Evolutionary conservation across 768 basidiomycete species (phyloP).

Genomic region (Podaxis pistillaris): DNA sequence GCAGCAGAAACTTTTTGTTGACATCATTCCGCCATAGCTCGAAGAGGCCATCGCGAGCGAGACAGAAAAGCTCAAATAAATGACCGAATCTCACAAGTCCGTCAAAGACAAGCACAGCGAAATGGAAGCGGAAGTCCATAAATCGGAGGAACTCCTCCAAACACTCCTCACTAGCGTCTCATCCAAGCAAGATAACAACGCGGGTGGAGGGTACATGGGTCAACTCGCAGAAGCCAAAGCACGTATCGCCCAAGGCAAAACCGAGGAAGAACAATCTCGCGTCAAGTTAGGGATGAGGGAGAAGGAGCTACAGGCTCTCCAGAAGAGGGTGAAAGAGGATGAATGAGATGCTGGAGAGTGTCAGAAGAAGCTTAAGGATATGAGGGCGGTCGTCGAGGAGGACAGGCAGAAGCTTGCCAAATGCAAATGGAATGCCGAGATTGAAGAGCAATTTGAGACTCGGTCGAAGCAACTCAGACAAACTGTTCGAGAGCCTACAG

Average conservation of each 20-base stretch:
- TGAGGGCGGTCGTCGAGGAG: constrained; percentile 54
- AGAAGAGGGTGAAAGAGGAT: constrained; percentile 78
- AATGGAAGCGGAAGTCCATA: constrained; percentile 58
- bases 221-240: constrained; percentile 86
- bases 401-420: no score
- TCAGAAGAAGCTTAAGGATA: constrained; percentile 60
- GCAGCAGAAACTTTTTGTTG: no score
- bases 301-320: constrained; percentile 73
- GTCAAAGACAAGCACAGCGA: constrained; percentile 70
- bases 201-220: constrained; percentile 92
- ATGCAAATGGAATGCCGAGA: no score
- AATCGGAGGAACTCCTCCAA: constrained; percentile 91
- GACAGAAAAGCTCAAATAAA: constrained; percentile 51
- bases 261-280: constrained; percentile 83
- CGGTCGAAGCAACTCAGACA: no score
- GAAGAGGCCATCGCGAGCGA: constrained; percentile 56
- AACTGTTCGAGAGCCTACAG: no score
- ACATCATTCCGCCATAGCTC: constrained; percentile 42
- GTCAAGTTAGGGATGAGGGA: constrained; percentile 74
- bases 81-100: constrained; percentile 52
- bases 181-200: constrained; percentile 58
- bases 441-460: no score
- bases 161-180: constrained; percentile 91
- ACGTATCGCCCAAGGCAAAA: constrained; percentile 68
- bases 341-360: constrained; percentile 83